phyloP scores from a whole-genome alignment of 805 yeast species.

The Schwanniomyces yamadae region DNA sequence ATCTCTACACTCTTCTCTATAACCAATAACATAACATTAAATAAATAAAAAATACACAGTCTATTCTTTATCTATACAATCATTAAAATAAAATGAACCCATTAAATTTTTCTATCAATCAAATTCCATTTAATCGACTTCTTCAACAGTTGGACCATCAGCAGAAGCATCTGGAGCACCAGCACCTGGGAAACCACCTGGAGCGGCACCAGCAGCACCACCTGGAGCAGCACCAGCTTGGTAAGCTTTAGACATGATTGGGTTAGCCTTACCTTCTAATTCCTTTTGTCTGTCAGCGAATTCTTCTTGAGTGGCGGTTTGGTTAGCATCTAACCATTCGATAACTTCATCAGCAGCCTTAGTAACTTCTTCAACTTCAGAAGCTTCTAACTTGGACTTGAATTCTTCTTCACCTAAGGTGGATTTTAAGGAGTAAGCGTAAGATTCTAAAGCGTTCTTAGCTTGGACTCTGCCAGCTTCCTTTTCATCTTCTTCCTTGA shows the following conservation, averaged over 20 bases:
- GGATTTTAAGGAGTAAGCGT: conserved; percentile 78
- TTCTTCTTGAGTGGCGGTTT: conserved; percentile 42
- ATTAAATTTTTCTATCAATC: conserved; percentile 1
- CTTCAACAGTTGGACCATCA: conserved; percentile 44
- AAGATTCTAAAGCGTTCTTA: conserved; percentile 84
- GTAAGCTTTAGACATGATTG: conserved; percentile 37
- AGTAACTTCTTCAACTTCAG: conserved; percentile 53
- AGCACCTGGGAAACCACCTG: conserved; percentile 38
- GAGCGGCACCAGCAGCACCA: conserved; percentile 31
- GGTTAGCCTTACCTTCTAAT: conserved; percentile 40
- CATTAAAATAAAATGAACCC: conserved; percentile 2
- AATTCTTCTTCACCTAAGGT: conserved; percentile 52
- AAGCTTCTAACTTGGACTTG: conserved; percentile 42
- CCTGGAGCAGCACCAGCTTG: conserved; percentile 29
- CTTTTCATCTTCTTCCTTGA: conserved; percentile 84
- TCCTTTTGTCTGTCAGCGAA: conserved; percentile 41
- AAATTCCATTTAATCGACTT: conserved; percentile 30
- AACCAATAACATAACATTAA: conserved; percentile 4
- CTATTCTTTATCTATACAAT: conserved; percentile 8
- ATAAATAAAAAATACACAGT: conserved; percentile 6
- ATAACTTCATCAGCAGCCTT: conserved; percentile 43
- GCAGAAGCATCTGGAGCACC: conserved; percentile 25
- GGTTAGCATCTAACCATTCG: conserved; percentile 38
- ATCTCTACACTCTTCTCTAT: background rate
- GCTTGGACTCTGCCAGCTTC: conserved; percentile 84